phyloP scores from a whole-genome alignment of 2,329 filamentous ascomycete genomes.

The Aureobasidium sp. region DNA sequence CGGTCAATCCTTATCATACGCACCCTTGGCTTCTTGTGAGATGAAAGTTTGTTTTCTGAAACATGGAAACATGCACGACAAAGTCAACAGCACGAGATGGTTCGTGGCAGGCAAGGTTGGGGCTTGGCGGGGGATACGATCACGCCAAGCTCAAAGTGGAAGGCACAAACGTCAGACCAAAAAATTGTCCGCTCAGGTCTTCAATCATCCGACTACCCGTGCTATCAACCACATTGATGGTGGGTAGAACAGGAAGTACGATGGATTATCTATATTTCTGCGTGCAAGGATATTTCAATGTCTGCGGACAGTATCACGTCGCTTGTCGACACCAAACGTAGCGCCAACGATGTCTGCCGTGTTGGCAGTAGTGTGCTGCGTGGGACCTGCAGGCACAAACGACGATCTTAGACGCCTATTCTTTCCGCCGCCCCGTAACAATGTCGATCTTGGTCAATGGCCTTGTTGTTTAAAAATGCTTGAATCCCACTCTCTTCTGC shows the following conservation, averaged over 20 bases:
- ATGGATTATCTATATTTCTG: neutral
- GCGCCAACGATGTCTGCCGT: slow-evolving; percentile 1
- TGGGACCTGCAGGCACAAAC: slow-evolving; percentile 6
- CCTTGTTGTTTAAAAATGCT: neutral
- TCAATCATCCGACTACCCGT: neutral
- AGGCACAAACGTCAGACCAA: neutral
- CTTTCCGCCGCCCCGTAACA: slow-evolving; percentile 5
- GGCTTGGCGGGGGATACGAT: slow-evolving; percentile 1
- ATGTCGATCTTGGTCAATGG: neutral
- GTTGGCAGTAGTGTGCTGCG: neutral
- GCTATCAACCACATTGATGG: neutral
- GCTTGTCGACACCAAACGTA: slow-evolving; percentile 4
- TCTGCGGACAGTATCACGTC: neutral
- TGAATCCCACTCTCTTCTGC: neutral
- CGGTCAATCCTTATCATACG: neutral
- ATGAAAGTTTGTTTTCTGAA: neutral
- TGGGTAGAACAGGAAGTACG: neutral
- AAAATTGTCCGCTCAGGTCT: neutral
- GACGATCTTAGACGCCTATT: slow-evolving; percentile 10
- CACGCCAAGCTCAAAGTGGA: slow-evolving; percentile 1
- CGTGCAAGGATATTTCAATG: neutral
- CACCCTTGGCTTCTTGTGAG: neutral
- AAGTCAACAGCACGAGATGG: neutral
- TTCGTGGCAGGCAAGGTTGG: slow-evolving; percentile 6
- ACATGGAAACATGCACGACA: slow-evolving; percentile 13